Conservation (phyloP, 768 basidiomycete genomes). For the Suillus subaureus region DNA sequence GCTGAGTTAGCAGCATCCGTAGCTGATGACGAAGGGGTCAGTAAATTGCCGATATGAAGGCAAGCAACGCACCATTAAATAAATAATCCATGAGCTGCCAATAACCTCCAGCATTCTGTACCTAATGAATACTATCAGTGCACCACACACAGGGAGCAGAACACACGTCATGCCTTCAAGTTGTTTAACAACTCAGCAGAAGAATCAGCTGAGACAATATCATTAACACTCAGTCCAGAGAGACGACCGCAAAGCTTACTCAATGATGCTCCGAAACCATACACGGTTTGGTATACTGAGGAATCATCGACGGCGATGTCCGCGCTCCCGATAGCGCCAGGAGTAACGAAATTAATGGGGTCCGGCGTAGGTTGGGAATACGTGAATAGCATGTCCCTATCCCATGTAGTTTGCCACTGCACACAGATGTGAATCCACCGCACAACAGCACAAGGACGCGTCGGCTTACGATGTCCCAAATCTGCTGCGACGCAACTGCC, state of each 20-base stretch:
- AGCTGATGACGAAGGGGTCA: conserved; percentile 31
- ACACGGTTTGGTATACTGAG: conserved; percentile 58
- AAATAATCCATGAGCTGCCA: conserved; percentile 58
- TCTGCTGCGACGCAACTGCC: conserved; percentile 46
- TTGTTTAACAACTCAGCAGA: conserved; percentile 62
- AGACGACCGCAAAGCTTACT: conserved; percentile 42
- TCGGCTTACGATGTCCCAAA: conserved; percentile 51
- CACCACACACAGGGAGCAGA: not conserved
- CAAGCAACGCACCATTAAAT: conserved; percentile 43
- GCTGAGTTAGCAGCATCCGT: conserved; percentile 63
- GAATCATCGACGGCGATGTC: conserved; percentile 65
- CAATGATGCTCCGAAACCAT: conserved; percentile 67
- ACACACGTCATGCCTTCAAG: conserved; percentile 53
- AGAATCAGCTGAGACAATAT: conserved; percentile 58
- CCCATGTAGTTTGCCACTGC: conserved; percentile 59
- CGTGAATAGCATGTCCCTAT: conserved; percentile 31
- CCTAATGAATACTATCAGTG: conserved; percentile 33
- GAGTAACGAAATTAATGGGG: conserved; percentile 38
- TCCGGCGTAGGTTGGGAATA: conserved; percentile 32
- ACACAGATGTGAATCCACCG: conserved; percentile 1
- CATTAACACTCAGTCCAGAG: conserved; percentile 10
- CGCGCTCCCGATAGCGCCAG: conserved; percentile 57
- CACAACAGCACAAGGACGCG: conserved; percentile 2
- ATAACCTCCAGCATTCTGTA: conserved; percentile 56
- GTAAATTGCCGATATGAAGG: not conserved